phyloP scores from a whole-genome alignment of 495 filamentous ascomycete genomes.

The Lasiosphaeriaceae sp. region DNA sequence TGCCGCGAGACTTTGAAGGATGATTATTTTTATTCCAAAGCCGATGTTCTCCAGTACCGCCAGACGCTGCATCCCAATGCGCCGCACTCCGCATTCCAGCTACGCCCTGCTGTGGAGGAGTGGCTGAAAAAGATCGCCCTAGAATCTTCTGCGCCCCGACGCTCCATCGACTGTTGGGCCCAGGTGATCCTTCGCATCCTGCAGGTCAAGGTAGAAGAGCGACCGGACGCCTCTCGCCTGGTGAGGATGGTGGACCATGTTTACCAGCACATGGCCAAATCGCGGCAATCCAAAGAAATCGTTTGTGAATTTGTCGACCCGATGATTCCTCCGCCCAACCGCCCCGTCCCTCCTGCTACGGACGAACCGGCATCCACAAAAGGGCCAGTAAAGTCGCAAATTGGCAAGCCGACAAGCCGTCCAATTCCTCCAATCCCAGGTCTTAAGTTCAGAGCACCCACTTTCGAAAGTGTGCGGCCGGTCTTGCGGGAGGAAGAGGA shows the following conservation, averaged over 20 bases:
- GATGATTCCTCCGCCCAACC: not conserved
- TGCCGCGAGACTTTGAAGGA: not conserved
- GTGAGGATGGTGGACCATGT: not conserved
- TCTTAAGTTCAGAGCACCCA: too few species aligned
- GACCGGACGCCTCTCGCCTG: not conserved
- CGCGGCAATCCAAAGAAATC: not conserved
- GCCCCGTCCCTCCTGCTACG: not conserved
- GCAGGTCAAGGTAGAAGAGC: not conserved
- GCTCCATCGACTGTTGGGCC: not conserved
- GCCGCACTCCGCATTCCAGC: not conserved
- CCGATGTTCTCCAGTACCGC: not conserved
- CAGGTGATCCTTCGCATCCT: not conserved
- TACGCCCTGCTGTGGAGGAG: not conserved
- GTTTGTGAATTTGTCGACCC: not conserved
- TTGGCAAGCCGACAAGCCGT: too few species aligned
- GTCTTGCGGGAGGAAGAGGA: too few species aligned
- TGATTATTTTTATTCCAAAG: not conserved
- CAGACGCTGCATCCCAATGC: not conserved
- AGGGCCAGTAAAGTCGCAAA: too few species aligned
- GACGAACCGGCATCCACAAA: too few species aligned
- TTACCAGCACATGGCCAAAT: not conserved
- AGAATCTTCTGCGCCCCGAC: not conserved
- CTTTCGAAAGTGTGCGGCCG: too few species aligned
- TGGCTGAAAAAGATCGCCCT: not conserved
- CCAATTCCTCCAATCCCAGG: too few species aligned